phyloP scores from a whole-genome alignment of 305 asterid genomes.

The Solanum hybrid region DNA sequence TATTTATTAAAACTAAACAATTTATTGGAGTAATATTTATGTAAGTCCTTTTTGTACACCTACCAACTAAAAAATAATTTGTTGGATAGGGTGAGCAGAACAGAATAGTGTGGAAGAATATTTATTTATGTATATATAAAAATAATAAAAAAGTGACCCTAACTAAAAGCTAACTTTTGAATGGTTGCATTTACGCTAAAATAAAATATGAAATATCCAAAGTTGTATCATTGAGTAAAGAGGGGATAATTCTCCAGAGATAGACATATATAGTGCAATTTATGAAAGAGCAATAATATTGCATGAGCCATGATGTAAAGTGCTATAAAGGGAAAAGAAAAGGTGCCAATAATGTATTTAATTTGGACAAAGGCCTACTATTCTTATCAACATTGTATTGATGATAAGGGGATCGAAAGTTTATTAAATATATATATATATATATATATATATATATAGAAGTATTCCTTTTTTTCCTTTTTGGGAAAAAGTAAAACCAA shows the following conservation, averaged over 20 bases:
- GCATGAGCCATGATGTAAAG: background rate
- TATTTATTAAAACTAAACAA: no score
- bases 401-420: background rate
- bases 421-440: background rate
- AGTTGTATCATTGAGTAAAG: background rate
- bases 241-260: background rate
- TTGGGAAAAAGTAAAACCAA: slow-evolving; percentile 9
- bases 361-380: background rate
- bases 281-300: background rate
- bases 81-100: background rate
- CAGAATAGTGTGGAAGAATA: background rate
- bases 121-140: background rate
- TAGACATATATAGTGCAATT: background rate
- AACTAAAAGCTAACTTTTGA: background rate
- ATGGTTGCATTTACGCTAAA: background rate
- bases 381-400: background rate
- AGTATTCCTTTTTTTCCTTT: background rate
- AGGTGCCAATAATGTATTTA: background rate
- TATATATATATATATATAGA: background rate
- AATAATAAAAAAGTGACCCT: background rate
- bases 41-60: background rate
- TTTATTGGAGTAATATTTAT: background rate
- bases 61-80: background rate
- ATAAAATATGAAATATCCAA: background rate
- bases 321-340: background rate